Evolutionary conservation across 83 land plant genomes (phyloP), one percentile per base, ranked within the genome.

Genomic region (Picea engelmannii): DNA sequence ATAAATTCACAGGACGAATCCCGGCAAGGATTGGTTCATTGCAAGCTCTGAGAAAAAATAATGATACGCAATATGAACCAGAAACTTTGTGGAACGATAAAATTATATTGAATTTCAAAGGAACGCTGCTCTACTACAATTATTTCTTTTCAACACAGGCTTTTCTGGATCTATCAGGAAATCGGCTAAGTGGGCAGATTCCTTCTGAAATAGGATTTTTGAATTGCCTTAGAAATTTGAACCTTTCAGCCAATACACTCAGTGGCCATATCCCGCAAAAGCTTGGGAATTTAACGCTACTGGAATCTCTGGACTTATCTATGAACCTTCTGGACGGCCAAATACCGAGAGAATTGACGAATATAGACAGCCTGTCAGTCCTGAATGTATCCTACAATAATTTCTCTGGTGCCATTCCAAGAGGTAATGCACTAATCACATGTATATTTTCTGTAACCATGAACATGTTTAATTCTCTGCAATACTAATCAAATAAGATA

Each of bases 1-100:
- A 94, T 81, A 31, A 18, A 20, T 82, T 92, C 12, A 47, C 71
- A 70, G 97, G 95, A 18, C 70, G 78, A 49, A 85, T 92, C 42
- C 93, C 93, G 2, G 5, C 42, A 2, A 92, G 90, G 73, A 20
- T 92, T 15, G 90, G 92, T 1, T 79, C 89, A 40, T 83, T 94
- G 16, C 86, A 83, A 21, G 89, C 49, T 44, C 49, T 44, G 49
- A 44, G 49, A 44, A 44, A 44, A 44, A 8, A 6, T 6, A 44
- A 44, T 44, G 8, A 44, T 44, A 44, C 49, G 49, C 49, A 44
- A 31, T 31, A 31, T 31, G 35, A 31, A 31, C 35, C 35, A 44
- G 49, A 44, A 8, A 44, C 49, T 44, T 9, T 44, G 49, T 44
- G 49, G 49, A 44, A 6, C 49, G 49, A 44, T 44, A 44, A 44